These are phyloP conservation scores for Megacollybia marginata DNA, from an alignment of 768 basidiomycete genomes.

Conservation along the genomic window DNA sequence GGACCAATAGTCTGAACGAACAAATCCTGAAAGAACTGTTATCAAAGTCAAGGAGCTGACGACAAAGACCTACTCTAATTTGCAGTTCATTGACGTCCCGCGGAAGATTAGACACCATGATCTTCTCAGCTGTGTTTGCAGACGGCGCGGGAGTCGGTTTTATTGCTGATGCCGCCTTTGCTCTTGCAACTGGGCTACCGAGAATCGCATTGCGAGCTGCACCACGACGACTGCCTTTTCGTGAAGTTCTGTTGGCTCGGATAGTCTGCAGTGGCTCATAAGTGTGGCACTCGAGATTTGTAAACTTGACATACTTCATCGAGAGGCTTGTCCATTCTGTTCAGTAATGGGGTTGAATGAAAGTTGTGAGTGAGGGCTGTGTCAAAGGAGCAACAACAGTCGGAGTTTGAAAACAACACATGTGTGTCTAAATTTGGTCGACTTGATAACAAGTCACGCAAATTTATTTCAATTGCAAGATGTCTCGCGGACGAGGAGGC, in stretches of 20 bases:
- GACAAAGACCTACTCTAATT: slow-evolving; percentile 62
- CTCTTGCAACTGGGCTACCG: slow-evolving; percentile 29
- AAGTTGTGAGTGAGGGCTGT: slow-evolving; percentile 5
- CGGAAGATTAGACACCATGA: slow-evolving; percentile 94
- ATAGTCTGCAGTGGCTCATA: too few relatives aligned
- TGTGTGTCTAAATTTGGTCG: neutral
- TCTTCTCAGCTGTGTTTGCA: slow-evolving; percentile 61
- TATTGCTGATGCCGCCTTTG: slow-evolving; percentile 29
- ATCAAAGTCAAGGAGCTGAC: neutral
- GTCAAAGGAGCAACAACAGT: neutral
- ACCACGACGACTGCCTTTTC: slow-evolving; percentile 35
- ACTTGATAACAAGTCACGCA: neutral
- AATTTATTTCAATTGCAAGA: neutral
- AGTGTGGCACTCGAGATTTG: slow-evolving; percentile 9
- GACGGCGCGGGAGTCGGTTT: slow-evolving; percentile 29
- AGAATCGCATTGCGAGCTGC: slow-evolving; percentile 54
- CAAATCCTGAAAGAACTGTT: slow-evolving; percentile 59
- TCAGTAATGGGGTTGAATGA: slow-evolving; percentile 6
- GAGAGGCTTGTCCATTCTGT: slow-evolving; percentile 78
- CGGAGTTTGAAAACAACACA: neutral
- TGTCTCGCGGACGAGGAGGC: slow-evolving; percentile 27
- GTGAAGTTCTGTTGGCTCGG: slow-evolving; percentile 19
- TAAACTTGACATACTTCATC: slow-evolving; percentile 54
- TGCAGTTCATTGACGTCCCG: slow-evolving; percentile 88
- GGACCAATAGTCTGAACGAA: slow-evolving; percentile 89